Base-by-base conservation (phyloP, 805 yeast species). In the Yarrowia divulgata region DNA sequence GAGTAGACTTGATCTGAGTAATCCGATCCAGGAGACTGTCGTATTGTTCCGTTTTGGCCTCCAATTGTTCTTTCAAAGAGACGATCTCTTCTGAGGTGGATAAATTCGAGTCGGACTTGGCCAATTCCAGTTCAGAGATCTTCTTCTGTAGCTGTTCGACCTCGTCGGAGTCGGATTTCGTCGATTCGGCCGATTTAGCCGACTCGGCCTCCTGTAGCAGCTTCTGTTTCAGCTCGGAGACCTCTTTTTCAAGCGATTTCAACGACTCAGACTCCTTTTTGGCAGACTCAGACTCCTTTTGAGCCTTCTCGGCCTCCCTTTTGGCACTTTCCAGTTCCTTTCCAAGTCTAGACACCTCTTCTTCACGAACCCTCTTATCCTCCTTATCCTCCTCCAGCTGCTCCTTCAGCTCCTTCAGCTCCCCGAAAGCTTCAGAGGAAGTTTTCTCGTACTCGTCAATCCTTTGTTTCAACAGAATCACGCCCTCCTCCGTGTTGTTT, bases 41-140 rank as follows among this genome's bases (percentile, higher is more conserved):
- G 66, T 86, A 77, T 71, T 85, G 76, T 57, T 79, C 83, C 18
- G 75, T 72, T 32, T 77, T 78, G 43, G 78, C 82, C 29, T 63
- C 55, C 16, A 62, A 45, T 8, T 62, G 67, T 35, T 45, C 67
- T n/a, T 62, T 62, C 14, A 62, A 45, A 4, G 60, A 54, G 18
- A 34, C 14, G 16, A 54, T 39, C 14, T 54, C 43, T 3, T 12
- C 1, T 1, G 54, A 49, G 23, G 52, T 32, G 29, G 45, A 8
- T 4, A 48, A 14, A 2, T 10, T 10, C 7, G 40, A 12, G 16
- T 16, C 37, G 13, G 34, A 4, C 12, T 34, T 32, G 46, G 43
- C 34, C 19, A 19, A 5, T 23, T 37, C 34, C 7, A 37, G 43
- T 35, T 55, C 46, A 14, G 62, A 7, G 32, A 32, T 16, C 14